These are phyloP conservation scores for Globisporangium rhizosaccharum DNA, from an alignment of 352 stramenopile genomes.

Conservation along the genomic window DNA sequence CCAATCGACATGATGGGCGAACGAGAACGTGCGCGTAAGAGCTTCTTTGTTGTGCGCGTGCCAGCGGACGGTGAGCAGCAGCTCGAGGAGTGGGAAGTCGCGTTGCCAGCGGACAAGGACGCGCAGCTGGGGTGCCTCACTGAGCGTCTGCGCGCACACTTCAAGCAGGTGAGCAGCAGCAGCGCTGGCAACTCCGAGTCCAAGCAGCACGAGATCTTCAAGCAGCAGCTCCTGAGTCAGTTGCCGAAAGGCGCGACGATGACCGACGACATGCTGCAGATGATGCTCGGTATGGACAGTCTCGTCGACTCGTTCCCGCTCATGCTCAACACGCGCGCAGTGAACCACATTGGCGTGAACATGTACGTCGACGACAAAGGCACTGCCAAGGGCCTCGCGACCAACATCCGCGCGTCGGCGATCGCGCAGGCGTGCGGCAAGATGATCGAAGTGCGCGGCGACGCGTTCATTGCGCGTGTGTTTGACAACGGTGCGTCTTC, in stretches of 20 bases:
- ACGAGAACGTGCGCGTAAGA: conserved; percentile 34
- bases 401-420: conserved; percentile 72
- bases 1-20: conserved; percentile 46
- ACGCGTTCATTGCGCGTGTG: conserved; percentile 84
- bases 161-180: conserved; percentile 43
- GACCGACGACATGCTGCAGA: conserved; percentile 73
- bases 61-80: conserved; percentile 41
- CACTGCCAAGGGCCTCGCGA: conserved; percentile 74
- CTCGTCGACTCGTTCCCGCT: conserved; percentile 86
- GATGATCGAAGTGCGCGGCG: conserved; percentile 79
- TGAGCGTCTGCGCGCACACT: conserved; percentile 73
- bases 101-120: conserved; percentile 69
- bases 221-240: conserved; percentile 72
- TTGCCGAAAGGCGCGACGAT: conserved; percentile 56
- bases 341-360: conserved; percentile 74
- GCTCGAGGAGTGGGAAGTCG: conserved; percentile 73
- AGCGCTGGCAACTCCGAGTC: conserved; percentile 22
- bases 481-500: conserved; percentile 74
- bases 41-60: conserved; percentile 73
- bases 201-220: conserved; percentile 75
- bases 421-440: conserved; percentile 80
- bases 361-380: conserved; percentile 91
- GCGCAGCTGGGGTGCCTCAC: conserved; percentile 76
- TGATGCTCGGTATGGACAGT: conserved; percentile 86
- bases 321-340: conserved; percentile 70